Evolutionary conservation across 768 basidiomycete species (phyloP), one percentile per base, ranked within the genome.

Genomic region (Hypsizygus marmoreus): DNA sequence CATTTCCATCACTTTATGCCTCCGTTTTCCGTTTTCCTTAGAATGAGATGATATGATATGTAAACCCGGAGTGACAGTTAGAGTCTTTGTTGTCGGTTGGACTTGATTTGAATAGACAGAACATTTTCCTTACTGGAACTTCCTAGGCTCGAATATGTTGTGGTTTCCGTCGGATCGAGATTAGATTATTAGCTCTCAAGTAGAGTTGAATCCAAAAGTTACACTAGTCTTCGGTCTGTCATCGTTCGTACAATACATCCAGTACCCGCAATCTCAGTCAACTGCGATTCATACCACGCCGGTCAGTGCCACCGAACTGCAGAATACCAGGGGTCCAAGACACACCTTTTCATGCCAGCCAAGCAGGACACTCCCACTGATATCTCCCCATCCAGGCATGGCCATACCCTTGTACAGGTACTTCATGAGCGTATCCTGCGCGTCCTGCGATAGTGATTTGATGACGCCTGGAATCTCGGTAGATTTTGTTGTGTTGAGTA

Each of bases 331-430:
- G 20, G 9, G n/a, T 11, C 23, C 16, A 41, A 3, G 22, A 62
- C 77, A 17, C 38, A 94, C 94, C 88, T 95, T 97, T 66, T 97
- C 94, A 61, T 98, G 95, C 95, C 95, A 97, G 11, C 84, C 88
- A 31, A 95, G 61, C 25, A 80, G 54, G n/a, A 80, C 77, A 55
- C 79, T 80, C 26, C 77, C 78, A 52, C 76, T 80, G 54, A 79
- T 72, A 57, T 81, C 79, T n/a, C 75, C 77, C 74, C 75, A 77
- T 13, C 77, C 78, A 17, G 78, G 77, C 73, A 79, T 74, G 2
- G 70, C 77, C 95, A 97, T 97, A 12, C 91, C 95, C 71, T 98
- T 98, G 80, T 97, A 98, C 12, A 98, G 73, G 61, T 95, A 98
- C 64, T 95, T 95, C 95, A 97, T 98, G 43, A 97, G 76, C 24